Conservation (phyloP, 306 rosid genomes). For the Adenanthera pavonina region DNA sequence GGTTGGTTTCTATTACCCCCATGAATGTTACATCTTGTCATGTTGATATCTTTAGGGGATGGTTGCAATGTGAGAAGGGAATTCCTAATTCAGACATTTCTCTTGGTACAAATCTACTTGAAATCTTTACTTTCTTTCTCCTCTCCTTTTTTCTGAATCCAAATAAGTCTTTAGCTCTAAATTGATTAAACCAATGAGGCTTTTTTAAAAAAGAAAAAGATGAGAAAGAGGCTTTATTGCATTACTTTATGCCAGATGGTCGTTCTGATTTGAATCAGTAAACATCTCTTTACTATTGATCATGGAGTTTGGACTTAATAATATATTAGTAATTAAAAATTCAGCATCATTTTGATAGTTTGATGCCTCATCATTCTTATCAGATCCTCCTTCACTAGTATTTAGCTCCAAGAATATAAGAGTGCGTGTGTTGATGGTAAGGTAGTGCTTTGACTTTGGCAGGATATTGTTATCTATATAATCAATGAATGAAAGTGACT, state of each 20-base stretch:
- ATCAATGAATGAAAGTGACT: background rate
- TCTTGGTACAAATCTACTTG: background rate
- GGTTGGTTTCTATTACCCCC: constrained; percentile 34
- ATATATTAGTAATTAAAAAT: constrained; percentile 19
- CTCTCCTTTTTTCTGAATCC: background rate
- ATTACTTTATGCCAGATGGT: constrained; percentile 30
- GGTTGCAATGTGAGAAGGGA: background rate
- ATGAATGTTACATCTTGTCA: constrained; percentile 4
- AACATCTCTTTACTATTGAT: constrained; percentile 14
- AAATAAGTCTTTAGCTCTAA: background rate
- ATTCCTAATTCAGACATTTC: background rate
- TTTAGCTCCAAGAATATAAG: constrained; percentile 15
- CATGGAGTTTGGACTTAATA: constrained; percentile 11
- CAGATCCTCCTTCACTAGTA: background rate
- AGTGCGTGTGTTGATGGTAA: constrained; percentile 6
- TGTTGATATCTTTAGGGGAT: constrained; percentile 35
- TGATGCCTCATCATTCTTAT: constrained; percentile 27
- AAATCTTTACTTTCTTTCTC: background rate
- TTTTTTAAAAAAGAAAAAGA: constrained; percentile 39
- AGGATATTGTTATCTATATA: background rate
- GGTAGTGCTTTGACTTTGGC: constrained; percentile 11
- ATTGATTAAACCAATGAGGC: constrained; percentile 33
- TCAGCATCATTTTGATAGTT: background rate
- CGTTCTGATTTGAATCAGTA: constrained; percentile 24
- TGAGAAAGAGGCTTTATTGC: constrained; percentile 40